Evolutionary conservation across 345 rosid species (phyloP).

Genomic region (Syzygium jambos): DNA sequence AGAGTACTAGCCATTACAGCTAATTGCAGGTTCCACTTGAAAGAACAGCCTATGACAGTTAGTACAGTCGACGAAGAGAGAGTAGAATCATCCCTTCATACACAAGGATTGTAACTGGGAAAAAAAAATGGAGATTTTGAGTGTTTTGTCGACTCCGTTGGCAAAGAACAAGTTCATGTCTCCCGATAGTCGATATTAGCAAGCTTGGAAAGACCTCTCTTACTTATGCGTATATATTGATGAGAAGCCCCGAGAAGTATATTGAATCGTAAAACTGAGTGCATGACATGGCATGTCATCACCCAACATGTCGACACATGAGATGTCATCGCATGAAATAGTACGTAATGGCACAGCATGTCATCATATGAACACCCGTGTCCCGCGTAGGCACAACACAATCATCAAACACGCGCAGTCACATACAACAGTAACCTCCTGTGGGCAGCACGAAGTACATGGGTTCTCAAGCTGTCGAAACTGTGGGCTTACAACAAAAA

Average conservation of each 20-base stretch:
- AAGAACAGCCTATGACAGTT: background rate
- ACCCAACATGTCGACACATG: background rate
- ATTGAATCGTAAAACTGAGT: background rate
- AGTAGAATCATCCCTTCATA: background rate
- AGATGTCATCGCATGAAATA: background rate
- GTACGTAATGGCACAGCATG: accelerated
- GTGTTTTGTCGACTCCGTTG: background rate
- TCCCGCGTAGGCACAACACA: background rate
- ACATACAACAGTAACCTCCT: background rate
- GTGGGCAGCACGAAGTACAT: background rate
- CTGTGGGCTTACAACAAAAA: background rate
- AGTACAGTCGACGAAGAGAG: background rate
- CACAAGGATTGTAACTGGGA: background rate
- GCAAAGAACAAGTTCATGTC: background rate
- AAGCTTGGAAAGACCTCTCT: background rate
- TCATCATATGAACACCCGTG: background rate
- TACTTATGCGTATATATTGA: background rate
- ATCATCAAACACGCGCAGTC: background rate
- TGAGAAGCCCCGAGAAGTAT: background rate
- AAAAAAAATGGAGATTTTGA: background rate
- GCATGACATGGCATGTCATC: background rate
- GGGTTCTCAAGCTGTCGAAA: background rate
- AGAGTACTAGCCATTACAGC: background rate
- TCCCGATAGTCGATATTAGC: background rate
- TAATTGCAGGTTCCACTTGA: no score